Evolutionary conservation across 345 rosid genomes (phyloP), one percentile per base, ranked within the genome.

Genomic region (Salix exigua): DNA sequence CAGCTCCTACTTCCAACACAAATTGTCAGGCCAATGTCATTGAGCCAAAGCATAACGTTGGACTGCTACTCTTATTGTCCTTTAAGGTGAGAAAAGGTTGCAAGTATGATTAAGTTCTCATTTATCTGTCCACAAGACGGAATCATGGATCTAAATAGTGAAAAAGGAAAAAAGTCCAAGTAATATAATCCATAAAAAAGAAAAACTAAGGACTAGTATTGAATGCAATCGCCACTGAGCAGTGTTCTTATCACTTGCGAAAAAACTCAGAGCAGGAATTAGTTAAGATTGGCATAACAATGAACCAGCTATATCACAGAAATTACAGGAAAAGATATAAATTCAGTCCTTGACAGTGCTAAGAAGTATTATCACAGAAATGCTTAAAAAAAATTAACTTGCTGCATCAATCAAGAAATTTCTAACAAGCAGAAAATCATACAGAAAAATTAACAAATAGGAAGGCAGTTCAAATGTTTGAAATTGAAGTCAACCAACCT

Each of bases 401-500:
- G 21, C 31, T 2, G 12, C 16, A 60, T 38, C 64, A 38, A 31
- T 21, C 60, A 53, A 19, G 23, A 53, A 53, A 19, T 31, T 3
- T 53, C 17, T 11, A 35, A 26, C 19, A 58, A 72, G n/a, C 33
- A 11, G 10, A n/a, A 17, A 37, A 72, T 67, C 4, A 62, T 38
- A 50, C 58, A 40, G 67, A 40, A 42, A 70, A 23, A 19, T 17
- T 48, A 19, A 53, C 21, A 30, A 71, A 18, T 30, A 50, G 10
- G 23, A 38, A 66, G 35, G 55, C 4, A 26, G 25, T 65, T 28
- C 25, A 78, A 68, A 71, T 25, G 8, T 78, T 37, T 48, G 38
- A 66, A 71, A 70, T 31, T 18, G n/a, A 37, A 70, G 31, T 50
- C 69, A 79, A 78, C 92, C 67, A 80, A 96, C 99, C 99, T 96